phyloP scores from a whole-genome alignment of 2,329 filamentous ascomycete species.

The Colletotrichum phormii region DNA sequence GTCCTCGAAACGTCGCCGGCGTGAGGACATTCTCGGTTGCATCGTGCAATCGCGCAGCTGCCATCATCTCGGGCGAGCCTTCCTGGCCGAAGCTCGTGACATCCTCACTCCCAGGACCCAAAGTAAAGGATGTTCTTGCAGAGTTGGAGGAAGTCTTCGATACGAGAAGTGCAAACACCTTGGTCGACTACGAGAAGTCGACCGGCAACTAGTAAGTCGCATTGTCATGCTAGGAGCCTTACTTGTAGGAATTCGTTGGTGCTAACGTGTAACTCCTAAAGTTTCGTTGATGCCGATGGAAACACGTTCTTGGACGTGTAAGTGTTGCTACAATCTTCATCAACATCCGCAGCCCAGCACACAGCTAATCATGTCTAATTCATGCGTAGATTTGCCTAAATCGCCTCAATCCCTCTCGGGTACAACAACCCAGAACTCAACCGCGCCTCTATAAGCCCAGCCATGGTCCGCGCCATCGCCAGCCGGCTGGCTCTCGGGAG shows the following conservation, averaged over 20 bases:
- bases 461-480: constrained; percentile 85
- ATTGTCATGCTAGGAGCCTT: no score
- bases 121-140: constrained; percentile 74
- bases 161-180: constrained; percentile 86
- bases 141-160: constrained; percentile 85
- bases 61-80: constrained; percentile 61
- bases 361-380: not conserved
- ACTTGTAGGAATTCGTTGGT: no score
- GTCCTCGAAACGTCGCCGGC: no score
- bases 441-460: constrained; percentile 76
- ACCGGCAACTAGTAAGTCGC: constrained; percentile 75
- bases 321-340: constrained; percentile 41
- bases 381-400: constrained; percentile 79
- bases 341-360: not conserved
- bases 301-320: constrained; percentile 79
- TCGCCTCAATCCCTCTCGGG: constrained; percentile 90
- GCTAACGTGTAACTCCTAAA: no score
- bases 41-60: no score
- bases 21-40: no score
- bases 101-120: constrained; percentile 77
- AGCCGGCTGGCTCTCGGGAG: constrained; percentile 92
- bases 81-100: constrained; percentile 65
- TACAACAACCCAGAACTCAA: constrained; percentile 89
- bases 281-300: constrained; percentile 76
- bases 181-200: constrained; percentile 80